Evolutionary conservation across 768 basidiomycete genomes (phyloP), one percentile per base, ranked within the genome.

Genomic region (Boletales sp.): DNA sequence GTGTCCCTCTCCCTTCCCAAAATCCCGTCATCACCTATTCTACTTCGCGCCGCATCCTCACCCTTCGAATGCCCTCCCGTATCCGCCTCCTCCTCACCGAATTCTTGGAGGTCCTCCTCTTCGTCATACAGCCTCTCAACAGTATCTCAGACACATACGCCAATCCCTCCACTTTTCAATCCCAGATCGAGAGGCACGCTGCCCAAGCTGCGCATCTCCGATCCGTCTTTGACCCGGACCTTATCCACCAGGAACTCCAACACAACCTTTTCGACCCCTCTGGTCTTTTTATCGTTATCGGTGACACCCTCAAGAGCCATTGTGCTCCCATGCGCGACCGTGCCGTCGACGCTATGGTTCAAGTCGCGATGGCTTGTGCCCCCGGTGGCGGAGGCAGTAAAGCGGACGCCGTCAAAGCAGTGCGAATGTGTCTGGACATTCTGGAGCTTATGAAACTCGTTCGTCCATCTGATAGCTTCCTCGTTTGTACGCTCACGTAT

Each of bases 371-470:
- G 49, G 67, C 75, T 27, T 80, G 83, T 65, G 74, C 78, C 10
- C 77, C 78, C 6, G 78, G 78, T 2, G 78, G 75, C 38, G 68
- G 68, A 29, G 82, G 81, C 14, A 78, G 70, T 56, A 81, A 79
- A 51, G 72, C 75, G 48, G 82, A 86, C 55, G 84, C 86, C 9
- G 81, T 91, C 41, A 77, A 73, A 49, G 89, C 90, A 8, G 77
- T 94, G 51, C 75, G 86, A 53, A 77, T 85, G 77, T 91, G 90
- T 72, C 81, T 94, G 65, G 92, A 94, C 63, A 84, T 95, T 54
- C 74, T 94, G 35, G 94, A 95, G 71, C 79, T 94, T 52, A 95
- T 97, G 94, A 94, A 94, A 76, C 77, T 97, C 61, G 93, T 90
- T 62, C 62, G 89, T 80, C 38, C 52, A 31, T 47, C 63, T 40